Conservation (phyloP, 2,329 filamentous ascomycete genomes). For the Penicillium concentricum region DNA sequence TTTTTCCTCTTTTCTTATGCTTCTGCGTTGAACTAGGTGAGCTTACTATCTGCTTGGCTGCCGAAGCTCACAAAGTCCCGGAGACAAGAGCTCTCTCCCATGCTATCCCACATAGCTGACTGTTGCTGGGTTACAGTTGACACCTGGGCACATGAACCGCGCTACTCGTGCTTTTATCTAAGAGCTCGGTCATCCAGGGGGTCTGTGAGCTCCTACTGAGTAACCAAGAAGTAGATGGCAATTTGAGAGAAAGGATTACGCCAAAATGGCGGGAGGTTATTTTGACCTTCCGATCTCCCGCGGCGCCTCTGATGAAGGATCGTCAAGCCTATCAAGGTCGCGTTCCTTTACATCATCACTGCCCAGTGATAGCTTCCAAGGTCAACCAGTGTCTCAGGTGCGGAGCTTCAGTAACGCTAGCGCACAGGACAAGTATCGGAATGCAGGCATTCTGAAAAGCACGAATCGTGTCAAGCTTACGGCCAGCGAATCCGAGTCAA, state of each 20-base stretch:
- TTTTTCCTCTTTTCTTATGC: background rate
- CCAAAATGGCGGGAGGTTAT: conserved; percentile 35
- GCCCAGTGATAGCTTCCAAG: conserved; percentile 26
- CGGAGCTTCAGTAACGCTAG: conserved; percentile 19
- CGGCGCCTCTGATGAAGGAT: background rate
- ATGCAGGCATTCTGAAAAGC: conserved; percentile 38
- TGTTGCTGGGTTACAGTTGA: conserved; percentile 22
- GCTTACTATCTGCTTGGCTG: background rate
- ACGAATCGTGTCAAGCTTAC: conserved; percentile 39
- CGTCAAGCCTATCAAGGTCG: conserved; percentile 25
- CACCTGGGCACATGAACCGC: conserved; percentile 5
- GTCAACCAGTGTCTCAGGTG: conserved; percentile 15
- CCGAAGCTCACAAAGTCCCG: background rate
- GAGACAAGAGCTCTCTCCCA: background rate
- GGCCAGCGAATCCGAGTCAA: conserved; percentile 23
- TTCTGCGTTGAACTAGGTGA: conserved; percentile 1
- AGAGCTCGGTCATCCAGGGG: conserved; percentile 2
- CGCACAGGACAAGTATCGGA: conserved; percentile 35
- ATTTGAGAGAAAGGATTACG: conserved; percentile 6
- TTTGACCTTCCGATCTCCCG: conserved; percentile 34
- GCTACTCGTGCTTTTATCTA: background rate
- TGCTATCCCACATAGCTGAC: conserved; percentile 24
- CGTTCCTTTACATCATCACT: conserved; percentile 25
- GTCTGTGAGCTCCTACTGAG: conserved; percentile 6
- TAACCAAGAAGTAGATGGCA: conserved; percentile 3